Percentiles rank a stretch among this genome's conserved stretches.
Conservation (phyloP, 1,139 yeast genomes). For the Zhuliangozyma parablackwelliae region DNA sequence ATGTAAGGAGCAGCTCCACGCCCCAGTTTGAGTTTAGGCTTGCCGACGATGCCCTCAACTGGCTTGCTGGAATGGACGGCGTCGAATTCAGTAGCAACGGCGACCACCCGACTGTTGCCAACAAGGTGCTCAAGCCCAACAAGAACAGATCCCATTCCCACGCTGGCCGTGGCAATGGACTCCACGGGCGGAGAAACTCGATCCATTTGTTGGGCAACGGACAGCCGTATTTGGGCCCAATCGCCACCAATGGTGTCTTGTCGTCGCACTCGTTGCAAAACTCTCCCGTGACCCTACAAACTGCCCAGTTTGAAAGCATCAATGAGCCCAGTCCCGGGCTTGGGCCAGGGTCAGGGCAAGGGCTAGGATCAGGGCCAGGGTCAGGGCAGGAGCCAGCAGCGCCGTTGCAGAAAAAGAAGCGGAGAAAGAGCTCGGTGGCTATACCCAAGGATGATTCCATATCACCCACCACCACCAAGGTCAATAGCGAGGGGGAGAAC, state of each 20-base stretch:
- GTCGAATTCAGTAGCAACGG: not conserved
- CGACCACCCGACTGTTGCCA: too few species aligned
- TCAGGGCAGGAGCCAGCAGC: too few species aligned
- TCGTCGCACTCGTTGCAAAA: conserved; percentile 4
- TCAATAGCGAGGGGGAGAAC: conserved; percentile 1
- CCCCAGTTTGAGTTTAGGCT: conserved; percentile 10
- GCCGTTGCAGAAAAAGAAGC: conserved; percentile 7
- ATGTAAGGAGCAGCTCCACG: conserved; percentile 9
- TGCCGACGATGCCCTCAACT: conserved; percentile 1
- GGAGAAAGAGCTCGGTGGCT: conserved; percentile 9
- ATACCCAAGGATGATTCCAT: too few species aligned
- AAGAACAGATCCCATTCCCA: conserved; percentile 7
- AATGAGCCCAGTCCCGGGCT: conserved; percentile 2
- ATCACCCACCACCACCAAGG: not conserved
- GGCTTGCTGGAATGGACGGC: not conserved
- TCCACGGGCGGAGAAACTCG: conserved; percentile 8
- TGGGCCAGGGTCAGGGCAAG: not conserved
- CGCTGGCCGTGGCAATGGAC: conserved; percentile 5
- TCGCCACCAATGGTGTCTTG: conserved; percentile 2
- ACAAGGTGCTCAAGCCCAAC: too few species aligned
- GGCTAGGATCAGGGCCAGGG: too few species aligned
- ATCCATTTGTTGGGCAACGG: conserved; percentile 6
- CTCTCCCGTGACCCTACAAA: conserved; percentile 6
- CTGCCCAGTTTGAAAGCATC: conserved; percentile 7
- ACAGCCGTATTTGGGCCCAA: not conserved